Base-by-base conservation (phyloP, 352 stramenopile genomes). In the Globisporangium paddicum region DNA sequence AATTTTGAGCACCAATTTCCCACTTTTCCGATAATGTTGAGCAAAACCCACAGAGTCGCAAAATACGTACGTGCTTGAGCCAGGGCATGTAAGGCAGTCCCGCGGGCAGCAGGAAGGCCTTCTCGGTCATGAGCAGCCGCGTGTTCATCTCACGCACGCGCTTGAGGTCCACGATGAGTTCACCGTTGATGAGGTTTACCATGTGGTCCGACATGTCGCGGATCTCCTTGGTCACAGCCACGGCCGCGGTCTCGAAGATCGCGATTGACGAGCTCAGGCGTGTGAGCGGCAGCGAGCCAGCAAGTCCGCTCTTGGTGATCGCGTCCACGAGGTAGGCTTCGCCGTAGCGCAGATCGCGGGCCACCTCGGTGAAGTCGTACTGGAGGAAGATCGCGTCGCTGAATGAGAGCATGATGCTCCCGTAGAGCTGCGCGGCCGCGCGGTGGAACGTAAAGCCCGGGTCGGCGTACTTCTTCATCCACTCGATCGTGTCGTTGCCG, bases 131-230 rank as follows among this genome's bases (percentile, higher is more conserved):
- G 48, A 91, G 79, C 55, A 94, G 53, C 3, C 84, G 82, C 54
- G 84, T 94, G 72, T 94, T 94, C 64, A 91, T 77, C 63, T 89
- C 80, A n/a, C 82, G 77, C 44, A 91, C 80, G 48, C 74, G 79
- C 62, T 88, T 94, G 54, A 90, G 69, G 59, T 92, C 83, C 34
- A 88, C 73, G 5, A 86, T 64, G 19, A 88, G 66, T 58, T 88
- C 75, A 10, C 77, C 77, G 49, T 66, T 86, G 48, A 88, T 65
- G 21, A 86, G 38, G 40, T 77, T 81, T 19, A 78, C 69, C 76
- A 89, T 89, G 21, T 70, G 55, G 28, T 75, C 76, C 9, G 72
- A 74, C 48, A 94, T 83, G 40, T 72, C 62, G 45, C 67, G 69
- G 53, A 94, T 82, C 63, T 92, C 78, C 42, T 75, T 73, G 23